Evolutionary conservation across 2,329 filamentous ascomycete species (phyloP), one percentile per base, ranked within the genome.

Genomic region (Raffaelea arxii): DNA sequence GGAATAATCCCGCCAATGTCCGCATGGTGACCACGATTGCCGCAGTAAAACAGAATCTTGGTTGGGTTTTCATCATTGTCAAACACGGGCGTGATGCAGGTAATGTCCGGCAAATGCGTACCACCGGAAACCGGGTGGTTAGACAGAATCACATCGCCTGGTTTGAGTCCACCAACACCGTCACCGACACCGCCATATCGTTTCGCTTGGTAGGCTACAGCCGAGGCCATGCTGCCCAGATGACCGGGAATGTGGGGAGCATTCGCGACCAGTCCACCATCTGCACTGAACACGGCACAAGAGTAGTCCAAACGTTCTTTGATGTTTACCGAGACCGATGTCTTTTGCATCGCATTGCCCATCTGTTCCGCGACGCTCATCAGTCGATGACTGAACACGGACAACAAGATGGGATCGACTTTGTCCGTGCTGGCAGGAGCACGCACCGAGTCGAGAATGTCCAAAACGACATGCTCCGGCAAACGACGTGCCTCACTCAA

Each of bases 311-410:
- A 72, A 4, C 86, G 78, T 57, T 91, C 86, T 59, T 92, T 85
- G 58, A 91, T 84, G 55, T 90, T 91, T 0, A 82, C 86, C 55
- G 79, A 85, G 44, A 90, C 82, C 58, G 81, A 84, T 0, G 84
- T 89, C 67, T 90, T 90, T 58, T 91, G 85, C 11, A 90, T 64
- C 10, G 83, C 81, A 46, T 83, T 70, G 1, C 86, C 85, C 86
- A 91, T 90, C 58, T 90, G 84, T 62, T 91, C 86, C 2, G 86
- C 86, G 55, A 90, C 88, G 6, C 83, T 81, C 85, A 90, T 90
- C 64, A 91, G 90, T 4, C 86, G 75, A 59, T 90, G 84, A 0
- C 82, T 83, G 54, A 90, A 90, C 49, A 91, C 84, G 58, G 78
- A 84, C 2, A 91, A 72, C 65, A 86, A 73, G 54, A 90, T 86